Evolutionary conservation across 305 asterid genomes (phyloP), one percentile per base, ranked within the genome.

Genomic region (Fraxinus sp.): DNA sequence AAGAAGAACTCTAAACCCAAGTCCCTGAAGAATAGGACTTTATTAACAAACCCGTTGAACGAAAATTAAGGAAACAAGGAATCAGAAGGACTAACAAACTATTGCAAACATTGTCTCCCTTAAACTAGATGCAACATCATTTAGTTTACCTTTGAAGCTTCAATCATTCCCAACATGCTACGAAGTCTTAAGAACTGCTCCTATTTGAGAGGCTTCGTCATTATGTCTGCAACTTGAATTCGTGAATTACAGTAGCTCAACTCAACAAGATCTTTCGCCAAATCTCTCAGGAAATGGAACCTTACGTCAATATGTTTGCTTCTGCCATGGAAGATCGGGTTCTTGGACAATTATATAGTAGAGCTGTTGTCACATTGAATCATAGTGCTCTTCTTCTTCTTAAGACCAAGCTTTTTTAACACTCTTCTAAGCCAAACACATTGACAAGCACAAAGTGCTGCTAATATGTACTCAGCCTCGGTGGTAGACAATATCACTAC

Each of bases 291-390:
- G 37, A 77, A 83, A 78, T 83, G 75, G 36, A 26, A 83, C 6
- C 75, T 52, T 1, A 37, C 26, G 33, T 39, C 80, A 1, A 83
- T 79, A 8, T 83, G 80, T 13, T 84, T 84, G 43, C 83, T 84
- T 43, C 75, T 74, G 62, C 78, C 83, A 57, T 79, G 86, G n/a
- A 20, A 16, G 1, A 84, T 22, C 26, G 18, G 64, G 71, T 83
- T 83, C 18, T 78, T 78, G 28, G 82, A 71, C 3, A 79, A 13
- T 14, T 64, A 62, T 26, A 75, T 74, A 20, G 74, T 80, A 7
- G 77, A 79, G 32, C 11, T 52, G 76, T 79, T 84, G 39, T 80
- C 52, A 33, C n/a, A 22, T 8, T 24, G 35, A 26, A 74, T 79
- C 16, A 72, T 6, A 52, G 43, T 22, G 55, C 36, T 14, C 8